phyloP scores from a whole-genome alignment of 176 grass and related monocot species.

The Panicum miliaceum region DNA sequence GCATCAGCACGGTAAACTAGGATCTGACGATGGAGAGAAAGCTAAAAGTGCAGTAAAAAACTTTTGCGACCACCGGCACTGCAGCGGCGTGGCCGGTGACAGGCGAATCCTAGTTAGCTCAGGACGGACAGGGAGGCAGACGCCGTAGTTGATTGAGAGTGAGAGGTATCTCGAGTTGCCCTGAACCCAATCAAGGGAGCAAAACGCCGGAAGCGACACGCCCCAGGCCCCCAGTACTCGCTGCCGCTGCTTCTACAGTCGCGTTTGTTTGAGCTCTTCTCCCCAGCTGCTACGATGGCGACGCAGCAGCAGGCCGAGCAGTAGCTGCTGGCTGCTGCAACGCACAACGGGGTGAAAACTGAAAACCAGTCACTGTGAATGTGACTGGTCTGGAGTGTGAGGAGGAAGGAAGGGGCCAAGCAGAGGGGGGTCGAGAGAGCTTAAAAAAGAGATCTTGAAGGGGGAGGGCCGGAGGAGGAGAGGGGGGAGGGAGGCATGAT shows the following conservation, averaged over 20 bases:
- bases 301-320: neutral
- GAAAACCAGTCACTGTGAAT: neutral
- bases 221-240: neutral
- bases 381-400: neutral
- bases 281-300: neutral
- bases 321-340: neutral
- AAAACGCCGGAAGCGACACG: conserved; percentile 45
- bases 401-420: neutral
- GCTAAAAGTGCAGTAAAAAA: conserved; percentile 13
- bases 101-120: conserved; percentile 11
- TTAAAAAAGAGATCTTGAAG: conserved; percentile 16
- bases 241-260: conserved; percentile 10
- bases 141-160: neutral
- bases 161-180: neutral
- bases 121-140: conserved; percentile 18
- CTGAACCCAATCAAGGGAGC: neutral
- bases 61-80: neutral
- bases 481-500: conserved; percentile 17
- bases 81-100: neutral
- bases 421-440: neutral
- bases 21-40: neutral
- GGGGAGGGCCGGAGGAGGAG: neutral
- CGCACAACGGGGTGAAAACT: neutral
- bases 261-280: neutral
- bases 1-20: conserved; percentile 9